Percentiles rank a stretch among this genome's conserved stretches.
Conservation (phyloP, 768 basidiomycete species). For the Butyriboletus loyo region DNA sequence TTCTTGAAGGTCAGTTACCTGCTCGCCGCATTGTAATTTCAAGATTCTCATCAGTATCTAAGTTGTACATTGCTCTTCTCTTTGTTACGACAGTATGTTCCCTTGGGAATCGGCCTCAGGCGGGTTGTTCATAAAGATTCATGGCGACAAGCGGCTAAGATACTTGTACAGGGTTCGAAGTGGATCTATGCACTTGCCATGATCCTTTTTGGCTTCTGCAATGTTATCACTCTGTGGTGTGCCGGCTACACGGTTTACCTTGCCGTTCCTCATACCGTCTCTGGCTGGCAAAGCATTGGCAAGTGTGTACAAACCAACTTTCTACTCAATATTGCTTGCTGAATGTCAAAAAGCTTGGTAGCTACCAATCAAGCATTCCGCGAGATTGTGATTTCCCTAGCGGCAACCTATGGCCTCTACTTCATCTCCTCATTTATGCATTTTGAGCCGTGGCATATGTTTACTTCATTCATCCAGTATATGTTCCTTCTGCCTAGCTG, state of each 20-base stretch:
- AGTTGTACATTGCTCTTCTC: slow-evolving; percentile 82
- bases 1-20: slow-evolving; percentile 51
- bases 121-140: slow-evolving; percentile 13
- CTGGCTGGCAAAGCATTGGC: slow-evolving; percentile 71
- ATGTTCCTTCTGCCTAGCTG: slow-evolving; percentile 83
- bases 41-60: slow-evolving; percentile 14
- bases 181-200: slow-evolving; percentile 79
- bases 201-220: slow-evolving; percentile 75
- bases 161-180: slow-evolving; percentile 62
- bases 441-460: slow-evolving; percentile 95
- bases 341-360: slow-evolving; percentile 48
- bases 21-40: slow-evolving; percentile 4
- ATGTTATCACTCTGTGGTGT: slow-evolving; percentile 81
- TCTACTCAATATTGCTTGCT: slow-evolving; percentile 17
- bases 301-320: slow-evolving; percentile 44
- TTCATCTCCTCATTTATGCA: slow-evolving; percentile 85
- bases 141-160: slow-evolving; percentile 1
- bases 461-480: slow-evolving; percentile 90
- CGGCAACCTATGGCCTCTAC: slow-evolving; percentile 80
- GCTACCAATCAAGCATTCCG: slow-evolving; percentile 66
- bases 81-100: slow-evolving; percentile 84
- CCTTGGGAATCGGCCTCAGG: slow-evolving; percentile 85
- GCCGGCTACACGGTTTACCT: slow-evolving; percentile 89
- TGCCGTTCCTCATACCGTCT: slow-evolving; percentile 69
- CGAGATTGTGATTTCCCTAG: slow-evolving; percentile 79